Conservation (phyloP, 345 rosid species). For the Camelina neglecta region DNA sequence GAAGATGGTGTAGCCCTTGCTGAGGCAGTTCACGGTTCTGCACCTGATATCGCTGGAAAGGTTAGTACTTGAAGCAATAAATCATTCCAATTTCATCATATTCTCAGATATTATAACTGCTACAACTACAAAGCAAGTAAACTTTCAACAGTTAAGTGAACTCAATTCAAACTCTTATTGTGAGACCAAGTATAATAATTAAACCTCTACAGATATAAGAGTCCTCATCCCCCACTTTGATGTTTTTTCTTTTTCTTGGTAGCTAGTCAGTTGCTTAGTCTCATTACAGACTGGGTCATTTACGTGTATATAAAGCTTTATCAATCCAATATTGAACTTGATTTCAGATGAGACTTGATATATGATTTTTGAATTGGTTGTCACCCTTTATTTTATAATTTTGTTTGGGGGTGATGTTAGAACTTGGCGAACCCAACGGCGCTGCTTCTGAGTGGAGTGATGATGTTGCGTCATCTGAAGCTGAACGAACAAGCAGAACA, state of each 20-base stretch:
- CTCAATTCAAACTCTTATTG: not conserved
- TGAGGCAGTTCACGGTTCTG: conserved; percentile 99
- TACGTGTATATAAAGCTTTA: not conserved
- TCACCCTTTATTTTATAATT: not conserved
- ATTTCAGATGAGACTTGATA: not conserved
- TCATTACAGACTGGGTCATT: not conserved
- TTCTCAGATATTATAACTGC: not conserved
- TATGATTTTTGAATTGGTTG: not conserved
- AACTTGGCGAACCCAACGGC: conserved; percentile 98
- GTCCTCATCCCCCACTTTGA: not conserved
- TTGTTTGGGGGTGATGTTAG: conserved; percentile 39
- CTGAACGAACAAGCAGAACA: conserved; percentile 80
- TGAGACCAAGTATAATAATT: not conserved
- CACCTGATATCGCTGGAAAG: conserved; percentile 99
- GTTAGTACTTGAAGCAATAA: conserved; percentile 49
- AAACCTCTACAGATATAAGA: not conserved
- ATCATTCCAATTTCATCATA: not conserved
- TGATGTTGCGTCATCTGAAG: conserved; percentile 88
- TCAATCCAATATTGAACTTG: not conserved
- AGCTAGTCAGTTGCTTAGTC: too few relatives aligned
- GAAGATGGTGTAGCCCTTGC: conserved; percentile 99
- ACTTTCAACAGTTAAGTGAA: not conserved
- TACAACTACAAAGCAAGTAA: not conserved
- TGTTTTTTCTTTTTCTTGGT: not conserved
- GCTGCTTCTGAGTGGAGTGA: conserved; percentile 75